Base-by-base conservation (phyloP, 257 asterid species). In the Gardenia jasminoides region DNA sequence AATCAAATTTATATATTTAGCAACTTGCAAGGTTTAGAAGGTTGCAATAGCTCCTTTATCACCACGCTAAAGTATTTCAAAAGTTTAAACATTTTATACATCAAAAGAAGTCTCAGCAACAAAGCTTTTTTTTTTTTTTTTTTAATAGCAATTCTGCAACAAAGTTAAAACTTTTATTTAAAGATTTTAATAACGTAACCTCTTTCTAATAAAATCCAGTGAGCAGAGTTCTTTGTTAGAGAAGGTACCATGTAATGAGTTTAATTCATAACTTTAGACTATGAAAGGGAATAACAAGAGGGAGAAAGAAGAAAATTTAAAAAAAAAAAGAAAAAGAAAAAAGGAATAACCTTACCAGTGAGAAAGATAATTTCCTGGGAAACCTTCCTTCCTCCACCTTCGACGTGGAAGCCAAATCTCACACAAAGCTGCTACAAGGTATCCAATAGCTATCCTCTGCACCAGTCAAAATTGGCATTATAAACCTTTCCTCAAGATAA, bases 391-490 rank as follows among this genome's bases (percentile, higher is more conserved):
- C 76, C 87, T 86, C 81, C 84, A 78, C 80, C 83, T 85, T 74
- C 80, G 89, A 82, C 89, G 71, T 54, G 95, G 93, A 83, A 92
- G 89, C 98, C 98, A 91, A 85, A 94, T 86, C 87, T 92, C 97
- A 78, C 94, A 92, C 87, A 94, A 75, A 73, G 97, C 95, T 1
- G 96, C 97, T 66, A 84, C 89, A 76, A 85, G 74, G 83, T 91
- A 91, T 87, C 97, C 95, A 79, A 92, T 76, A 78, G 98, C 94
- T 86, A 94, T 94, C 87, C 98, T 92, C 97, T 94, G 87, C 56
- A 80, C 59, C 28, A 77, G 67, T 66, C 71, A 36, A 47, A 74
- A 74, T 39, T 11, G 80, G 30, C 28, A 50, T 6, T 33, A 48
- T 70, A 28, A 72, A 58, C 33, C 7, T 80, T 43, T 70, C 3